Percentiles rank a stretch among this genome's conserved stretches.
Conservation (phyloP, 768 basidiomycete genomes). For the Plicaturopsis crispa region DNA sequence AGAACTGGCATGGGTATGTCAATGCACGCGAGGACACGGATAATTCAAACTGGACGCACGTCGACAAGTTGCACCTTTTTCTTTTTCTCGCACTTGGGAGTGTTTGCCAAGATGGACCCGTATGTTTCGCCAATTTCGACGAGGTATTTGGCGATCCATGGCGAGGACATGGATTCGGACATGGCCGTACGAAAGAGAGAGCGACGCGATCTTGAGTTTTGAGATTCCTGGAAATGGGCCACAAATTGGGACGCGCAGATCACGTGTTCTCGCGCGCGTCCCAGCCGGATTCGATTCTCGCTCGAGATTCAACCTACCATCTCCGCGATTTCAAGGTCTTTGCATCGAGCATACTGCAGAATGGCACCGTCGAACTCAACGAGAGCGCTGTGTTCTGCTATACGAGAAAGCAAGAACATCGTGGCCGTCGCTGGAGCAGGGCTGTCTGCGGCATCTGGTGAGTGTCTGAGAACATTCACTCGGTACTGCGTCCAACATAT, state of each 20-base stretch:
- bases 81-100: slow-evolving; percentile 26
- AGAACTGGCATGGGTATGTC: slow-evolving; percentile 34
- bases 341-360: no score
- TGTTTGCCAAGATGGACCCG: slow-evolving; percentile 34
- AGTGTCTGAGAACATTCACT: neutral
- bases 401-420: slow-evolving; percentile 28
- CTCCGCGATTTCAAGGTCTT: no score
- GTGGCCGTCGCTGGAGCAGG: slow-evolving; percentile 26
- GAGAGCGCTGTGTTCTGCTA: no score
- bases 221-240: no score
- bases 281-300: no score
- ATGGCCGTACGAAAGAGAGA: no score
- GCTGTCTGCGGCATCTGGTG: slow-evolving; percentile 16
- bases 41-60: slow-evolving; percentile 21
- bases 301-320: no score
- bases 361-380: no score
- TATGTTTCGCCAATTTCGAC: slow-evolving; percentile 39
- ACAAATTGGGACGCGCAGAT: no score
- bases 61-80: slow-evolving; percentile 55
- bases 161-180: no score
- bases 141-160: slow-evolving; percentile 57
- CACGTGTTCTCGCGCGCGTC: no score
- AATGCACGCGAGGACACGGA: neutral
- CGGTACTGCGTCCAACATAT: slow-evolving; percentile 1
- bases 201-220: no score